Evolutionary conservation across 192 early-diverging fungal species (phyloP), one percentile per base, ranked within the genome.

Genomic region (Coemansia sp.): DNA sequence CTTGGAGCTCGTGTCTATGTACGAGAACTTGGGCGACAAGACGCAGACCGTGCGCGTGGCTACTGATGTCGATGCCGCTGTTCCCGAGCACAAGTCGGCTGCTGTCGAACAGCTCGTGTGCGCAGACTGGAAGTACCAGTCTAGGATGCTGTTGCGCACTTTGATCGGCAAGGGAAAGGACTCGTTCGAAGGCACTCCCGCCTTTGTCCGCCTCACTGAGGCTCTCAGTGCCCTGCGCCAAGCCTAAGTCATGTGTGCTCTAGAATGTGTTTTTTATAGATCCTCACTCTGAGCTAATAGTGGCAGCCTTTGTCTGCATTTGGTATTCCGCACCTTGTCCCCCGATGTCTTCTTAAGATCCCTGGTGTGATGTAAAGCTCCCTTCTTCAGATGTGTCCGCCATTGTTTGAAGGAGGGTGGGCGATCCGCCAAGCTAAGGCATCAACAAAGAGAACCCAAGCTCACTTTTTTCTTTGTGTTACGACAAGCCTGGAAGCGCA

Each of bases 81-180:
- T 47, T 7, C 43, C 43, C 9, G 59, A 41, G 43, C 66, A 61
- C 50, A 77, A 82, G 43, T 73, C 77, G 7, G 74, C 69, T 3
- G 77, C 79, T 9, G 68, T 66, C 13, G 73, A 64, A 25, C 64
- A 69, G 26, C 47, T 82, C 6, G 92, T 95, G 23, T 93, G 92
- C 64, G 85, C 86, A 25, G 95, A 98, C 72, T 98, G 95, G 95
- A 79, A 76, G 58, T 94, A 94, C 65, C 93, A 97, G 69, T 83
- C 91, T 10, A 89, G 87, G 67, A 89, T 87, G 80, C 77, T 92
- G 36, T 71, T 98, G 66, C 92, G 91, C 57, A 88, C 92, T 23
- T 77, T 97, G 61, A 87, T 96, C 64, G 91, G 92, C 35, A 88
- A 90, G 55, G 89, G 90, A 14, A 92, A 91, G 78, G 86, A 81